Base-by-base conservation (phyloP, 2,329 filamentous ascomycete species). In the Hypoxylon sp. region DNA sequence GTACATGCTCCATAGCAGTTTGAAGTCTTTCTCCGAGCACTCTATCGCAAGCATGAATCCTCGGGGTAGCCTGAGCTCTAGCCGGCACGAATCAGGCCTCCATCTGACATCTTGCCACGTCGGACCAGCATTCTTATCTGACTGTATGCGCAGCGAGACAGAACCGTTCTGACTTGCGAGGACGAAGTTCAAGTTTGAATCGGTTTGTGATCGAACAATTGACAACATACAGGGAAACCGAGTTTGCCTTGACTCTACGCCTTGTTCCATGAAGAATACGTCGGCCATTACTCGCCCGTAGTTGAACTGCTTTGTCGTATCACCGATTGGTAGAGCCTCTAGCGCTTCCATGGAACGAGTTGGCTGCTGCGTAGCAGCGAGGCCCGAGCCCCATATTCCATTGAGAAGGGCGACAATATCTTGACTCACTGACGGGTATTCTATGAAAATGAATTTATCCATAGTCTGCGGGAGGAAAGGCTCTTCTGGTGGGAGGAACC, bases 21-120 rank as follows among this genome's bases (percentile, higher is more conserved):
- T 88, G 81, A 92, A 97, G 76, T 97, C 93, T n/a, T 87, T 83
- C 73, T 94, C 92, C 13, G 85, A 85, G 76, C 94, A 90, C 69
- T 91, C 89, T 17, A 96, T 82, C 19, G 87, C 87, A 46, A 97
- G 81, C 64, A 91, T 82, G 75, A 96, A 95, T 0, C 92, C 92
- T 71, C 93, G 89, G 0, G 92, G 91, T 17, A 97, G 81, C 67
- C 87, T 88, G 39, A 97, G 79, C 19, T 90, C 88, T 62, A 97
- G 84, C 0, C 87, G 86, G 67, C 85, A 87, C 6, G 85, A 84
- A 52, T 91, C 89, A 17, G 90, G 85, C 63, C 90, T 90, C 94
- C 94, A 97, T 46, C 88, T 86, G 4, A 97, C 87, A 76, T 96
- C 92, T 6, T 93, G 88, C 94, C 94, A 97, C 0, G 88, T 90